Evolutionary conservation across 2,329 filamentous ascomycete genomes (phyloP).

Genomic region (Colletotrichum godetiae): DNA sequence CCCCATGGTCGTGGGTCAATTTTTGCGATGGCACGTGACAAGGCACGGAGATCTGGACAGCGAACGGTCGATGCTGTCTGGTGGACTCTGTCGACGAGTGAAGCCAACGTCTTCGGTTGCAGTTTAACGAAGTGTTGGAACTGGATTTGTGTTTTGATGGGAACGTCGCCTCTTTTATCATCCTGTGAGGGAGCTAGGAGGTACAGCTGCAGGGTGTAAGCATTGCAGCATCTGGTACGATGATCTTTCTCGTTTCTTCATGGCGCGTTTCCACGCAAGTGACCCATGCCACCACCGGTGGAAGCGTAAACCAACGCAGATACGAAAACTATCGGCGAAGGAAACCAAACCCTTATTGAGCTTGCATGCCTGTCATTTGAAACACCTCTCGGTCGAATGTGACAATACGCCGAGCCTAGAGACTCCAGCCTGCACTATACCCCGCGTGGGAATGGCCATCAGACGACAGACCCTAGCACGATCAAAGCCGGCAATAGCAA

Average conservation of each 20-base stretch:
- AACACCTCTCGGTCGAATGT: background rate
- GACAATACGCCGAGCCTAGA: background rate
- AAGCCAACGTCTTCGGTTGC: background rate
- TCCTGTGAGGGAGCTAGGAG: background rate
- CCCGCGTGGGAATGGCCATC: conserved; percentile 12
- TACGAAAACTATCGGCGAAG: background rate
- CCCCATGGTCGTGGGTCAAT: conserved; percentile 47
- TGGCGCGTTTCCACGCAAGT: background rate
- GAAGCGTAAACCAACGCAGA: background rate
- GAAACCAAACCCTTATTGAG: background rate
- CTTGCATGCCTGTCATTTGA: background rate
- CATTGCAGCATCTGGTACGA: background rate
- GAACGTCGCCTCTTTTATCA: conserved; percentile 10
- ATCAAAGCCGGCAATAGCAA: conserved; percentile 23
- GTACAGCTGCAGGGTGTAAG: background rate
- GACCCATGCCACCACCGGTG: background rate
- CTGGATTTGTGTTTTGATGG: conserved; percentile 1
- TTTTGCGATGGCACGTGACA: background rate
- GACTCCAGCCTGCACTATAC: background rate
- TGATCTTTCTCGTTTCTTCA: background rate
- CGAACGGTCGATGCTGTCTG: background rate
- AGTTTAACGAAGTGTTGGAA: background rate
- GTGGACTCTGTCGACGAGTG: too few relatives aligned
- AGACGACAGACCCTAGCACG: conserved; percentile 5
- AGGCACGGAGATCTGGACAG: background rate